phyloP scores from a whole-genome alignment of 2,329 filamentous ascomycete genomes.

The Diplodia scrobiculata region DNA sequence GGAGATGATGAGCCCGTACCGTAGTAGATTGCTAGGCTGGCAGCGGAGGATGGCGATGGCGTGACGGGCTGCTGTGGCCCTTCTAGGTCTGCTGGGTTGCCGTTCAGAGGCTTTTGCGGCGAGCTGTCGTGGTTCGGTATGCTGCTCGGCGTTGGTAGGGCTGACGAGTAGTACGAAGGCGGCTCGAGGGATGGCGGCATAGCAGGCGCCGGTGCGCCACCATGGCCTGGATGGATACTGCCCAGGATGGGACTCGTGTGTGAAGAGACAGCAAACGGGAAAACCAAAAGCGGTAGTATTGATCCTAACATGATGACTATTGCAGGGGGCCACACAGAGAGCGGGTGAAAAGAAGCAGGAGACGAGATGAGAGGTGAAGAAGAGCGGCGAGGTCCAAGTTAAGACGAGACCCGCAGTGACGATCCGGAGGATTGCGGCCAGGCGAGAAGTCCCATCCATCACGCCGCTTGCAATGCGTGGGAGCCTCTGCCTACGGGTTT shows the following conservation, averaged over 20 bases:
- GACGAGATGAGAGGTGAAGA: neutral
- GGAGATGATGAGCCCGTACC: slow-evolving; percentile 1
- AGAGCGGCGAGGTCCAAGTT: slow-evolving; percentile 12
- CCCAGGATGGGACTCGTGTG: neutral
- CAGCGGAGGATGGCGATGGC: neutral
- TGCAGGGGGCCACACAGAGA: no score
- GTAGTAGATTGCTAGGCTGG: slow-evolving; percentile 3
- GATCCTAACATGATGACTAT: slow-evolving; percentile 1
- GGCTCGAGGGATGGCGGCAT: slow-evolving; percentile 2
- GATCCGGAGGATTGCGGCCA: neutral
- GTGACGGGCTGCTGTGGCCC: neutral
- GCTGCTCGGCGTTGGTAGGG: neutral
- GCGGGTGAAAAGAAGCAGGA: neutral
- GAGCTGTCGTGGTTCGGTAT: slow-evolving; percentile 1
- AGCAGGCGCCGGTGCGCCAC: slow-evolving; percentile 11
- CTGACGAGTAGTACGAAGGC: slow-evolving; percentile 6
- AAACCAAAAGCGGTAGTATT: slow-evolving; percentile 8
- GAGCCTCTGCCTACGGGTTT: slow-evolving; percentile 15
- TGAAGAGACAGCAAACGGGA: slow-evolving; percentile 11
- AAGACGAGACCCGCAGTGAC: slow-evolving; percentile 1
- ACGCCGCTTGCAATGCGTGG: slow-evolving; percentile 12
- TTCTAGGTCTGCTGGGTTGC: neutral
- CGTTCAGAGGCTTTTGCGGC: slow-evolving; percentile 9
- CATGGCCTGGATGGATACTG: slow-evolving; percentile 24
- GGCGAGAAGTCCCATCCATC: slow-evolving; percentile 6